Conservation (phyloP, 1,284 basidiomycete species). For the Ganoderma sinense region DNA sequence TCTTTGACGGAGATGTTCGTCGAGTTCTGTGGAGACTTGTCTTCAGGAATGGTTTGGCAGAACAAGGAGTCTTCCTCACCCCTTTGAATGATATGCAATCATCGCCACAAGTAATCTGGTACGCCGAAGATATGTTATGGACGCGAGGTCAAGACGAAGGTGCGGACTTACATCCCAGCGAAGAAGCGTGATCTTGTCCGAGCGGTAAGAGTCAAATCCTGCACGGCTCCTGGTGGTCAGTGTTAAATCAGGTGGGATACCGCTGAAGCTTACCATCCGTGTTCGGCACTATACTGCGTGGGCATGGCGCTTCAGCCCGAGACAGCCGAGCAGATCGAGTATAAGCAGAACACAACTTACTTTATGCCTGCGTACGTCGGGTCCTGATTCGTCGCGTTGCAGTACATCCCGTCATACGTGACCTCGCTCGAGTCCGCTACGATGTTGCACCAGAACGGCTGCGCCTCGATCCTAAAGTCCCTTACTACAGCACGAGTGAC, state of each 20-base stretch:
- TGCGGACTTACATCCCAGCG: constrained; percentile 54
- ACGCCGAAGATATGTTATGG: not conserved
- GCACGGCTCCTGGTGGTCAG: not conserved
- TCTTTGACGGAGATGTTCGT: constrained; percentile 59
- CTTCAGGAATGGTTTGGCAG: not conserved
- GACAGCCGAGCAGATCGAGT: no score
- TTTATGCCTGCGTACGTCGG: constrained; percentile 55
- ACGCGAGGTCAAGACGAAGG: not conserved
- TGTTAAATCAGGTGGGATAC: not conserved
- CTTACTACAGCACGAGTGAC: constrained; percentile 55
- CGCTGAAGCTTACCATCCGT: constrained; percentile 55
- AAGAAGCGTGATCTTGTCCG: constrained; percentile 55
- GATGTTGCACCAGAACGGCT: constrained; percentile 73
- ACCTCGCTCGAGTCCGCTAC: constrained; percentile 61
- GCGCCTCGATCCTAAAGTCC: constrained; percentile 64
- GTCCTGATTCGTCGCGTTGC: constrained; percentile 71
- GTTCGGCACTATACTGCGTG: constrained; percentile 63
- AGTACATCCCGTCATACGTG: constrained; percentile 65
- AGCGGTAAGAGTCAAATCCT: constrained; percentile 70
- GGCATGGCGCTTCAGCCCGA: constrained; percentile 7
- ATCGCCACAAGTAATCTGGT: constrained; percentile 66
- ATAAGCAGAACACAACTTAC: constrained; percentile 43
- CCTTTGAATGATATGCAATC: constrained; percentile 74
- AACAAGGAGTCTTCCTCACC: constrained; percentile 35
- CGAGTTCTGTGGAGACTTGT: constrained; percentile 50